Base-by-base conservation (phyloP, 148 eudicot genomes). In the Dysphania ambrosioides region DNA sequence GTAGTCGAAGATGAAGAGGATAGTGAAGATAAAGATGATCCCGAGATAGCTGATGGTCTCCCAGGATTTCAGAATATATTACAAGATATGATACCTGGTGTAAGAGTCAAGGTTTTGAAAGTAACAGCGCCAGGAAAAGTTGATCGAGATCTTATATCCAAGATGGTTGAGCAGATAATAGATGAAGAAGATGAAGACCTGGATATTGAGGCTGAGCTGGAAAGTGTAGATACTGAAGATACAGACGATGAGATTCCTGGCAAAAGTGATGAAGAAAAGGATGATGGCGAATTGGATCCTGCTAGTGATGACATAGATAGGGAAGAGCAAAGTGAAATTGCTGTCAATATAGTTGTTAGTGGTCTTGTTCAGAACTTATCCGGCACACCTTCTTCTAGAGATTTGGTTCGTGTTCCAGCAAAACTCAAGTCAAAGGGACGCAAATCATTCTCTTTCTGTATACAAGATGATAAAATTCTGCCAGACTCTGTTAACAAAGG, bases 71-170 rank as follows among this genome's bases (percentile, higher is more conserved):
- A 85, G 71, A 87, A 84, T 83, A 69, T 84, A 35, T 83, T 92
- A 81, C 87, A 83, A 58, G 94, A 90, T 89, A 83, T 91, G 88
- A 86, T 90, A 71, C 93, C 99, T 86, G 97, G 96, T 83, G 88
- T 85, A 58, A 83, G 85, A 79, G 92, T 95, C 49, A 89, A 89
- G 85, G 92, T 92, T 66, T 75, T 92, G 85, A 90, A 90, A 80
- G 91, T 92, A 75, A 84, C 97, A 78, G 24, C 86, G 41, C 91
- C 94, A 32, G 91, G 75, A 55, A 90, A 87, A 76, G 80, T 85
- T 67, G 97, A 96, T 74, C 78, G 72, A 40, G 97, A 90, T 81
- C 53, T 87, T 40, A 80, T 90, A 81, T 92, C 99, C 67, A 90
- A 84, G 75, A 88, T 85, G 79, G 83, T 89, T 79, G 97, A 91